Conservation (phyloP, 495 filamentous ascomycete genomes). For the Xylaria nigripes region DNA sequence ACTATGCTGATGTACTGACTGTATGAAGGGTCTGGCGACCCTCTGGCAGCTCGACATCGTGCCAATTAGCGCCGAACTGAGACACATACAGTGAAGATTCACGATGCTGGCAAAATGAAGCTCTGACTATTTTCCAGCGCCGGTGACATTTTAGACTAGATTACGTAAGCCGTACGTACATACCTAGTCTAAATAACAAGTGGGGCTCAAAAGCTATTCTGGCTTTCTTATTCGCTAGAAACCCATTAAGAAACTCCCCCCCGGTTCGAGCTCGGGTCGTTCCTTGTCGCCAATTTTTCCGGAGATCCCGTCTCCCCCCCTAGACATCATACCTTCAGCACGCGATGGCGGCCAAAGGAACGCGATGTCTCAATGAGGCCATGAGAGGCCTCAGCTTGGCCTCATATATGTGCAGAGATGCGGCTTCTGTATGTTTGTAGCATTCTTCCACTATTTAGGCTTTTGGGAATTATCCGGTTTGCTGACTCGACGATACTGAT, state of each 20-base stretch:
- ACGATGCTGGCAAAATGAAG: neutral
- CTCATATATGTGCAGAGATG: constrained; percentile 32
- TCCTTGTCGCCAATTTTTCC: constrained; percentile 22
- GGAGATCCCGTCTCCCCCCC: constrained; percentile 2
- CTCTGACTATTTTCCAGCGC: neutral
- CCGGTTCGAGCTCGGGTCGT: constrained; percentile 4
- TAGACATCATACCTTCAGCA: neutral
- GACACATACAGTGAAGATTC: neutral
- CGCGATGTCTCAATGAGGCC: constrained; percentile 41
- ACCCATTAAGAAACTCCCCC: neutral
- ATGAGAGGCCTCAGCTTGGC: constrained; percentile 36
- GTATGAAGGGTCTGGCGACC: constrained; percentile 57
- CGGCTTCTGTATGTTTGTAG: constrained; percentile 16
- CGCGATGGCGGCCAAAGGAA: constrained; percentile 36
- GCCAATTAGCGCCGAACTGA: constrained; percentile 15
- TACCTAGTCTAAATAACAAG: too few species aligned
- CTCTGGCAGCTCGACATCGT: constrained; percentile 63
- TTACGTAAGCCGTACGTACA: too few species aligned
- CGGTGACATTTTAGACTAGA: neutral
- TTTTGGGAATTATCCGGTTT: too few species aligned
- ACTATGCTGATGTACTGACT: constrained; percentile 48
- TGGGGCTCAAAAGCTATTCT: neutral
- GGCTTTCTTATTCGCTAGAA: constrained; percentile 3
- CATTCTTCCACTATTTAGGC: neutral
- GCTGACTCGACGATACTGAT: neutral